Base-by-base conservation (phyloP, 495 filamentous ascomycete species). In the Daldinia bambusicola region DNA sequence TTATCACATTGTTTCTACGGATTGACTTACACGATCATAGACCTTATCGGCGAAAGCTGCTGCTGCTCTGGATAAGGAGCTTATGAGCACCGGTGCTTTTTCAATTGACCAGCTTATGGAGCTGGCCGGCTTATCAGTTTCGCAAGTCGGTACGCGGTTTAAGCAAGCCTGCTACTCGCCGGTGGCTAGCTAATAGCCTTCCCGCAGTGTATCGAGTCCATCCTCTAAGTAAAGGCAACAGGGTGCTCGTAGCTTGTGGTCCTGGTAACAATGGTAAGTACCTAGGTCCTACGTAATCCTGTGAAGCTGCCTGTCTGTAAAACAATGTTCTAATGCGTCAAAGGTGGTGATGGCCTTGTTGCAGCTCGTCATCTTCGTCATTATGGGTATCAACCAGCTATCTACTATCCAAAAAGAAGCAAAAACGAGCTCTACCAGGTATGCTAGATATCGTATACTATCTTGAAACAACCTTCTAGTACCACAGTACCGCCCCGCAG, bases 21-120 rank as follows among this genome's bases (percentile, higher is more conserved):
- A 36, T 64, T 63, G 53, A 75, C 66, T 76, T 61, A 77, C 74
- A 61, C 22, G 13, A 41, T 52, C 18, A 4, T 59, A 97, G 94
- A 95, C 93, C 36, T 86, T 97, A 62, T 91, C 90, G 0, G 91
- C 93, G 34, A 93, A 94, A 79, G 92, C 93, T 74, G 95, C 95
- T 2, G 90, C 91, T 0, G 90, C 91, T 37, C 88, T 99, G 4
- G 95, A 99, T 78, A 89, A 91, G 78, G 95, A 99, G 72, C 89
- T 99, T 45, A 98, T 98, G 95, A 91, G 89, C 78, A 84, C 88
- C 18, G 94, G 96, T 3, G 95, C 91, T 20, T 99, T 94, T 83
- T 97, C 93, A 2, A 85, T 99, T 43, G 95, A 98, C 79, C 95
- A 99, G 78, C 83, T 99, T 58, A 99, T 99, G 95, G 95, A 99